Conservation (phyloP, 257 asterid species). For the Lantana camara region DNA sequence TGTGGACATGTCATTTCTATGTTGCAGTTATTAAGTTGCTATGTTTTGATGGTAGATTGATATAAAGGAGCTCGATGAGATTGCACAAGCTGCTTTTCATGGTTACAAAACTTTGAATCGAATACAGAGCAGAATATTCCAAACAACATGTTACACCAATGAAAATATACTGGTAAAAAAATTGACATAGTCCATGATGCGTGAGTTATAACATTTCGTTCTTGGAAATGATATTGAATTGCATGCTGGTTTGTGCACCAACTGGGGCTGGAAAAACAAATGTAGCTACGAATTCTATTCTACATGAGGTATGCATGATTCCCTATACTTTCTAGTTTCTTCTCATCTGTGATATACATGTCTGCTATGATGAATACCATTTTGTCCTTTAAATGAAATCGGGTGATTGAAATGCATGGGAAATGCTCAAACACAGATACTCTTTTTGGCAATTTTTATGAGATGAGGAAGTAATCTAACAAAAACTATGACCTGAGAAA, state of each 20-base stretch:
- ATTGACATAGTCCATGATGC: neutral
- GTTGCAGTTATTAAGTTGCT: constrained; percentile 18
- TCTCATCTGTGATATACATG: constrained; percentile 10
- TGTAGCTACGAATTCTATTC: constrained; percentile 89
- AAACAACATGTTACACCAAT: constrained; percentile 79
- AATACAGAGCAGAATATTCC: constrained; percentile 94
- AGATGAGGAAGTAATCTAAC: constrained; percentile 4
- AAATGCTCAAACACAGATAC: neutral
- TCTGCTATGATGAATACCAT: too few species aligned
- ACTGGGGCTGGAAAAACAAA: constrained; percentile 99
- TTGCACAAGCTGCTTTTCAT: constrained; percentile 97
- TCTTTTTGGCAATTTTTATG: too few species aligned
- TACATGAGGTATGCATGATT: constrained; percentile 71
- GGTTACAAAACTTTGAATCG: constrained; percentile 95
- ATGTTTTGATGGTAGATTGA: constrained; percentile 70
- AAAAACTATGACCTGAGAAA: neutral
- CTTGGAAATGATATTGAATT: constrained; percentile 32
- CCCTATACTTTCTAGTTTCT: neutral
- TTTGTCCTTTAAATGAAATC: neutral
- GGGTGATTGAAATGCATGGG: neutral
- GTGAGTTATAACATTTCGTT: constrained; percentile 28
- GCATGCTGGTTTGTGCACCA: constrained; percentile 92
- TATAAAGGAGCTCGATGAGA: constrained; percentile 90
- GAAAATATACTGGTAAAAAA: constrained; percentile 87
- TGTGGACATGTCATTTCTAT: constrained; percentile 27